Base-by-base conservation (phyloP, 352 stramenopile genomes). In the Paralagenidium karlingii region DNA sequence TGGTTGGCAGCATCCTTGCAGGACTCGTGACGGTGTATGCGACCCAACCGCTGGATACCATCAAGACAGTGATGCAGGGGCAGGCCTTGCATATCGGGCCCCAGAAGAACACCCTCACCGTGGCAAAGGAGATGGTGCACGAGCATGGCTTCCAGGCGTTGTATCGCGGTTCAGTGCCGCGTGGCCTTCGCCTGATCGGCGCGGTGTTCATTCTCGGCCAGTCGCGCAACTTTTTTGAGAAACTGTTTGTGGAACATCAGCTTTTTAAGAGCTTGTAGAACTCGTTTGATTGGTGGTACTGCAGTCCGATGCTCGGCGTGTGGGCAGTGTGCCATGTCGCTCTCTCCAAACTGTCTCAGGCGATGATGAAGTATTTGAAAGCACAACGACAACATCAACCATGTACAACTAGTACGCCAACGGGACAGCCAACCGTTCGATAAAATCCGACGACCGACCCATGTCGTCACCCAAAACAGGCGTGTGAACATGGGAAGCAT, bases 51-150 rank as follows among this genome's bases (percentile, higher is more conserved):
- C 53, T 91, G 10, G 77, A 91, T 41, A 91, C 75, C 10, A 44
- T 90, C 40, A 90, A 90, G 61, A 90, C 76, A 0, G 70, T 90
- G 19, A 82, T 87, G 63, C 77, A 90, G 44, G 77, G 77, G 24
- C 70, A 90, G 39, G 71, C 73, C 12, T 55, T 86, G 48, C 32
- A 39, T 21, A 37, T 81, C 11, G 36, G 47, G 18, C 49, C 63
- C 2, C 43, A 53, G 22, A 54, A 53, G 10, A 71, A 52, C 26
- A 57, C 69, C n/a, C 43, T 71, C 29, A 55, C 59, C 20, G 60
- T 62, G 2, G 60, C 63, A 12, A 43, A 40, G 19, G 55, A 60
- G 19, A 68, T 90, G 24, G 80, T 63, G 32, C 39, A 42, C 13
- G 43, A 76, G 33, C 64, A 63, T 24, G 77, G 77, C 11, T 43